These are phyloP conservation scores for Pontederia paniculata DNA, from an alignment of 176 grass and related monocot species.

Conservation along the genomic window DNA sequence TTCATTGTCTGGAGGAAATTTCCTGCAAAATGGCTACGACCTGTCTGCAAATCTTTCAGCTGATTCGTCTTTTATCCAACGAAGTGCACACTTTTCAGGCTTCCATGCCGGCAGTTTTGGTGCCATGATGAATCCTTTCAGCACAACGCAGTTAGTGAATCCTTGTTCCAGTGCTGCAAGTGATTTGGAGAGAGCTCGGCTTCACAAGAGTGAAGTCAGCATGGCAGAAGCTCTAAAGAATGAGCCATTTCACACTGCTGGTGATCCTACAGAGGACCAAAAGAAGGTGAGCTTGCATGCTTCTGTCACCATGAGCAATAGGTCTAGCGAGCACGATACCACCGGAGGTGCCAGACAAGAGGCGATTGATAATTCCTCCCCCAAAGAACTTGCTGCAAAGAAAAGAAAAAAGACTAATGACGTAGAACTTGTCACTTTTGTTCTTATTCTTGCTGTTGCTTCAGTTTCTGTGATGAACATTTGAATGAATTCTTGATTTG, in stretches of 20 bases:
- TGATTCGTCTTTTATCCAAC: neutral
- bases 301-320: slow-evolving; percentile 7
- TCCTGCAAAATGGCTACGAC: neutral
- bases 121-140: neutral
- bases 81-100: neutral
- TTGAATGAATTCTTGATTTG: neutral
- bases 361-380: slow-evolving; percentile 48
- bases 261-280: neutral
- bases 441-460: neutral
- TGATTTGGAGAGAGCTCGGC: neutral
- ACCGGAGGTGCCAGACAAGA: slow-evolving; percentile 31
- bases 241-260: neutral
- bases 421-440: slow-evolving; percentile 24
- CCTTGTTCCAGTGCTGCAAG: neutral
- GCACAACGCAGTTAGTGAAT: neutral
- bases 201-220: neutral
- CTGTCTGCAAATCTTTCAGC: neutral
- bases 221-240: neutral
- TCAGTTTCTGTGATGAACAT: slow-evolving; percentile 1
- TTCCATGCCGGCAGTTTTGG: neutral
- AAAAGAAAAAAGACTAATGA: slow-evolving; percentile 58
- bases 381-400: slow-evolving; percentile 56
- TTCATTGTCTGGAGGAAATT: neutral
- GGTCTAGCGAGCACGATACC: slow-evolving; percentile 31
- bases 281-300: neutral